Conservation (phyloP, 1,284 basidiomycete genomes). For the Moesziomyces sp. region DNA sequence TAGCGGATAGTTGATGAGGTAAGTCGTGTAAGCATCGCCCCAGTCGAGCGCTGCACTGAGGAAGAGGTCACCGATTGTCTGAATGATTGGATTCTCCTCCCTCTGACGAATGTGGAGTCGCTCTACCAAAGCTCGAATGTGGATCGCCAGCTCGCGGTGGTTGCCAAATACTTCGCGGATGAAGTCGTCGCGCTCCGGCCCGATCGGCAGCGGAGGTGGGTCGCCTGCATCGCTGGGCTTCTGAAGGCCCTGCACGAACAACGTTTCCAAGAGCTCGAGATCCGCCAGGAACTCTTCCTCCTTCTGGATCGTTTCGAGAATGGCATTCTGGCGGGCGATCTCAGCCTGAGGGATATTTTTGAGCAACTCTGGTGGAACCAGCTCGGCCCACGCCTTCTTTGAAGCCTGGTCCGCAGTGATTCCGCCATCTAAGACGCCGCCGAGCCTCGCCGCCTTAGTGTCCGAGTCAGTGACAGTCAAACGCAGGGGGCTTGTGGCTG, state of each 20-base stretch:
- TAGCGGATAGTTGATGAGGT: constrained; percentile 84
- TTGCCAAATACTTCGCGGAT: constrained; percentile 89
- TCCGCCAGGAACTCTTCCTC: constrained; percentile 92
- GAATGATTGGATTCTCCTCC: constrained; percentile 85
- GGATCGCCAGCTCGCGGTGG: constrained; percentile 82
- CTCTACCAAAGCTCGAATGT: constrained; percentile 83
- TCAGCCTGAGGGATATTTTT: constrained; percentile 79
- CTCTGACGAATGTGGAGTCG: constrained; percentile 86
- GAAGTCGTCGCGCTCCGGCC: constrained; percentile 76
- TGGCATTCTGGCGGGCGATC: constrained; percentile 86
- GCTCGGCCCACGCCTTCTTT: constrained; percentile 78
- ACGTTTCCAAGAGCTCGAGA: constrained; percentile 79
- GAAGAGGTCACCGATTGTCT: constrained; percentile 89
- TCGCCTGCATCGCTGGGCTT: constrained; percentile 53
- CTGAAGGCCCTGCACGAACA: constrained; percentile 51
- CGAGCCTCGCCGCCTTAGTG: constrained; percentile 6
- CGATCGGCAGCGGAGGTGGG: constrained; percentile 56
- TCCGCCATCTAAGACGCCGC: constrained; percentile 11
- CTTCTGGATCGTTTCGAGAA: constrained; percentile 88
- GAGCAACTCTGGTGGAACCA: constrained; percentile 77
- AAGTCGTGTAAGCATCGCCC: constrained; percentile 83
- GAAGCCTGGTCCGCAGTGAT: constrained; percentile 21
- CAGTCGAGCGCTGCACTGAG: constrained; percentile 88
- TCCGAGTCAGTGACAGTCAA: constrained; percentile 13
- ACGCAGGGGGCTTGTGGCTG: constrained; percentile 31